These are phyloP conservation scores for Cladosporium colombiae DNA, from an alignment of 2,329 filamentous ascomycete genomes.

Conservation along the genomic window DNA sequence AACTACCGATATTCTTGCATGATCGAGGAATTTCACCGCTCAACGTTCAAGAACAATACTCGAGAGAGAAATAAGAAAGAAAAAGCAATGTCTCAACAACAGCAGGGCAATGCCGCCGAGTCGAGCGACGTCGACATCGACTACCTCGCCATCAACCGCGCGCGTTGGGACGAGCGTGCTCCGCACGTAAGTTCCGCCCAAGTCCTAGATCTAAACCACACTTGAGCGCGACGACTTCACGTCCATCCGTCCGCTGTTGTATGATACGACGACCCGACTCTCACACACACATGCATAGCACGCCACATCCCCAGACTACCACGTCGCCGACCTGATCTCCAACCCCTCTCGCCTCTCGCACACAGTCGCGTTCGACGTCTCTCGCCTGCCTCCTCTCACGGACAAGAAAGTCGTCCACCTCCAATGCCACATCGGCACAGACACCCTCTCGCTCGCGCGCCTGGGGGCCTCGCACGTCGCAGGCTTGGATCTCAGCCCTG, in stretches of 20 bases:
- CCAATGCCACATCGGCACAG: conserved; percentile 30
- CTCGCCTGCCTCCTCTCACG: conserved; percentile 22
- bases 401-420: conserved; percentile 24
- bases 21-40: too few species aligned
- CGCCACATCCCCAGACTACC: conserved; percentile 24
- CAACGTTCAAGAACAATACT: too few species aligned
- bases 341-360: conserved; percentile 24
- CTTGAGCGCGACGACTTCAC: too few species aligned
- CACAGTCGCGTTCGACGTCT: conserved; percentile 26
- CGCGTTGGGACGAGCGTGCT: conserved; percentile 29
- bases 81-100: neutral
- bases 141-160: conserved; percentile 25
- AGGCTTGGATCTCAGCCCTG: conserved; percentile 28
- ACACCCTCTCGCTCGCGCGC: conserved; percentile 29
- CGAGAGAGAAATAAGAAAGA: neutral
- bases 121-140: neutral
- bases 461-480: conserved; percentile 24
- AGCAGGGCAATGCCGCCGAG: neutral
- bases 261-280: too few species aligned
- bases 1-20: too few species aligned
- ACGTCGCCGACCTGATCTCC: conserved; percentile 14
- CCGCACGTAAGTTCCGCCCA: conserved; percentile 24
- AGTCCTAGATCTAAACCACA: too few species aligned
- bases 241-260: too few species aligned
- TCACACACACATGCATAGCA: too few species aligned